phyloP scores from a whole-genome alignment of 768 basidiomycete species.

The Tubosaeta sp. region DNA sequence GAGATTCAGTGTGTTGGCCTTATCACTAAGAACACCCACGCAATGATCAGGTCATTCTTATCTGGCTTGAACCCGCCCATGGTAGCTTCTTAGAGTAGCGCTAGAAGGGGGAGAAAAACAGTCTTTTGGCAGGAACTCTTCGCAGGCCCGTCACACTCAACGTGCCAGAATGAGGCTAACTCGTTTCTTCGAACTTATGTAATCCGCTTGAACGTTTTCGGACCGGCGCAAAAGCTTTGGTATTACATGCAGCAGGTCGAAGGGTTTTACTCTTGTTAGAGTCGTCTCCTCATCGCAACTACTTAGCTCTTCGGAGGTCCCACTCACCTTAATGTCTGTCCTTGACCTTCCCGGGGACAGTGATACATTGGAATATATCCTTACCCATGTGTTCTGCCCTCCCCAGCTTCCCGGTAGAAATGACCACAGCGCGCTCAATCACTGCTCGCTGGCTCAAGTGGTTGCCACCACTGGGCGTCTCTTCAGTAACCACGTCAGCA shows the following conservation, averaged over 20 bases:
- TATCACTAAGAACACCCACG: not conserved
- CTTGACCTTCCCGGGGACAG: not conserved
- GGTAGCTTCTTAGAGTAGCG: too few species aligned
- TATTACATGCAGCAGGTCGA: too few species aligned
- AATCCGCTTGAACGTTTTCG: too few species aligned
- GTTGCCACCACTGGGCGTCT: conserved; percentile 16
- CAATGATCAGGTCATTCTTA: not conserved
- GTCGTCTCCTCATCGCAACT: too few species aligned
- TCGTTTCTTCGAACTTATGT: too few species aligned
- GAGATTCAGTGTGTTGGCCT: not conserved
- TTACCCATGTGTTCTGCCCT: conserved; percentile 40
- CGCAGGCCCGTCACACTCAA: too few species aligned
- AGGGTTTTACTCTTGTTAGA: too few species aligned
- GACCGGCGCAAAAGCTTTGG: too few species aligned
- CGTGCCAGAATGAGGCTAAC: too few species aligned
- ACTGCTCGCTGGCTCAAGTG: conserved; percentile 24
- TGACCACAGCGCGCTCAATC: conserved; percentile 22
- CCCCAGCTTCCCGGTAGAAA: conserved; percentile 34
- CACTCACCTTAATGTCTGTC: too few species aligned
- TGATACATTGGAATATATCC: conserved; percentile 22
- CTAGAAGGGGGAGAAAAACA: too few species aligned
- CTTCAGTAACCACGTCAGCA: not conserved
- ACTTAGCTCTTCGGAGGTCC: not conserved
- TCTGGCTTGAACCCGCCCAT: not conserved
- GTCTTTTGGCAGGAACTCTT: too few species aligned